Percentiles rank a stretch among this genome's conserved stretches.
Evolutionary conservation across 164 flowering plant species (phyloP).

Genomic region (Kalanchoe fedtschenkoi): DNA sequence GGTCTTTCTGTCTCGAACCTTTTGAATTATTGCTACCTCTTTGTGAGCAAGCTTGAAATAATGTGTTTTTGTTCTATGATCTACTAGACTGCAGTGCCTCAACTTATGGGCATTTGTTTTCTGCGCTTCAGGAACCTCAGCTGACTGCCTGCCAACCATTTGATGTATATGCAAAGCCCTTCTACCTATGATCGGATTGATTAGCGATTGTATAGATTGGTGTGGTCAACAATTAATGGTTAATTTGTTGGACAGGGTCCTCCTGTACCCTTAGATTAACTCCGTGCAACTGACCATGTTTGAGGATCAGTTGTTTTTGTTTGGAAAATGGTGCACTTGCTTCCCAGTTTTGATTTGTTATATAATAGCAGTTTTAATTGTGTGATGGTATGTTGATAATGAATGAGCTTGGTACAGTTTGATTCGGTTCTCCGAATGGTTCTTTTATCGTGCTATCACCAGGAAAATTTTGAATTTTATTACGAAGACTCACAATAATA

Average conservation of each 20-base stretch:
- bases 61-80: not conserved
- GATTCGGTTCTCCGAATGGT: no score
- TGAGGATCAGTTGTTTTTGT: not conserved
- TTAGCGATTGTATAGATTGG: not conserved
- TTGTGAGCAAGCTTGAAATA: not conserved
- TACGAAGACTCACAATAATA: no score
- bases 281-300: not conserved
- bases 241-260: not conserved
- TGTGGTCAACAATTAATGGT: not conserved
- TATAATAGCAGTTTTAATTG: no score
- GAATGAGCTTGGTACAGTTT: no score
- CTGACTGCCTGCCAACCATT: constrained; percentile 51
- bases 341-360: no score
- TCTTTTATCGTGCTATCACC: no score
- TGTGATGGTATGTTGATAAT: no score
- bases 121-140: constrained; percentile 62
- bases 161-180: constrained; percentile 72
- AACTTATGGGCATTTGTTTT: constrained; percentile 6
- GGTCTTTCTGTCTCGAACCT: no score
- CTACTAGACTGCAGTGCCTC: not conserved
- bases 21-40: no score
- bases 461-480: no score
- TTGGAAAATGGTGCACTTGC: not conserved
- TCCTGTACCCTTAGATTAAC: not conserved
- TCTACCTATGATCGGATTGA: constrained; percentile 32